Evolutionary conservation across 352 stramenopile species (phyloP), one percentile per base, ranked within the genome.

Genomic region (Globisporangium splendens): DNA sequence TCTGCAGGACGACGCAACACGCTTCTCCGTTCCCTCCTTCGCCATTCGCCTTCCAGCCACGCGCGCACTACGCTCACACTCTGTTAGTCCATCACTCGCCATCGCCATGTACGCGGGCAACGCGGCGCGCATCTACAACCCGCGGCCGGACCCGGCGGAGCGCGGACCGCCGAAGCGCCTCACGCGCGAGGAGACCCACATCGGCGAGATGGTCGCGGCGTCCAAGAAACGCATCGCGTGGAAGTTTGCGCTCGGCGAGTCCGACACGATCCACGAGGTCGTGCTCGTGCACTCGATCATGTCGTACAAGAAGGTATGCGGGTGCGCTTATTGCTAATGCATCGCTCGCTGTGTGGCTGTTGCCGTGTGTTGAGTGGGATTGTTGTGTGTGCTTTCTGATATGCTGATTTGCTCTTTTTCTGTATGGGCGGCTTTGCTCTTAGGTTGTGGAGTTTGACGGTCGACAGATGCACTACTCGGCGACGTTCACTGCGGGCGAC

Each of bases 201-300:
- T 95, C 39, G 86, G 86, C 46, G 81, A 92, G 70, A 77, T 79
- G 53, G 73, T 94, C 18, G 79, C 85, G n/a, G 68, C 73, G 21
- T 91, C 85, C 43, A 93, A 94, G 74, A 90, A 89, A 66, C 83
- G 85, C 56, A 81, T 92, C 53, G 73, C 79, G 49, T 94, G 85
- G 85, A 83, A 79, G 43, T 95, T 95, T 53, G 86, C 83, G 42
- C 68, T 95, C 42, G 83, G 86, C 52, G 83, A 93, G 42, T 71
- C 70, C 1, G 85, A 95, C 50, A 75, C 66, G 47, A 69, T 74
- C 47, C 85, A 95, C 60, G 80, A 91, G 55, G 78, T 93, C 41
- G 73, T 88, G 61, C 66, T 95, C 42, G 62, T 85, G 52, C 85
- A 95, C 70, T 95, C 85, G 18, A 73, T 90, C 54, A 88, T 95